Percentiles rank a stretch among this genome's conserved stretches.
Evolutionary conservation across 129 eudicot genomes (phyloP).

Genomic region (Deinandra increscens): DNA sequence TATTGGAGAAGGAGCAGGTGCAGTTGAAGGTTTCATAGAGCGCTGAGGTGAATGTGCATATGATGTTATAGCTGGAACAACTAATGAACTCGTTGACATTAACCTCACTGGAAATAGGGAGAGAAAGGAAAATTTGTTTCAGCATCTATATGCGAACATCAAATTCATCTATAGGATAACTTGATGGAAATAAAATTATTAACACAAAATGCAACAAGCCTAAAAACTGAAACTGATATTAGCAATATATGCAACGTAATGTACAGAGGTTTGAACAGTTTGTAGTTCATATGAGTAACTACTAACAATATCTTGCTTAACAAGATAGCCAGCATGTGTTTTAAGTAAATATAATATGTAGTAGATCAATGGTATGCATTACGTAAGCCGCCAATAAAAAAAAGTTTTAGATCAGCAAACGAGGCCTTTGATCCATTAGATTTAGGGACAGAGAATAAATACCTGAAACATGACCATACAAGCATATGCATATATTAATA

Average conservation of each 20-base stretch:
- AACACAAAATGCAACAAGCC: conserved; percentile 15
- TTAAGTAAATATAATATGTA: background rate
- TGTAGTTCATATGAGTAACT: background rate
- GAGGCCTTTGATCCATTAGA: conserved; percentile 10
- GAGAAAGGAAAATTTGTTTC: background rate
- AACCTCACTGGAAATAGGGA: conserved; percentile 46
- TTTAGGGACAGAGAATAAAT: conserved; percentile 10
- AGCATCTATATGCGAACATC: conserved; percentile 6
- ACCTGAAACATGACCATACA: conserved; percentile 4
- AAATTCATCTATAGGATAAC: conserved; percentile 3
- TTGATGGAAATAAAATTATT: background rate
- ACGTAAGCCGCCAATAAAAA: background rate
- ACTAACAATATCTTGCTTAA: background rate
- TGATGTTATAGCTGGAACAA: conserved; percentile 41
- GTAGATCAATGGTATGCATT: background rate
- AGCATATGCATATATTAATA: background rate
- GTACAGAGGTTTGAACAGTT: background rate
- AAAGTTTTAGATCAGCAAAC: conserved; percentile 16
- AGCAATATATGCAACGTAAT: background rate
- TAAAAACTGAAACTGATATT: conserved; percentile 5
- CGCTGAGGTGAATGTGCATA: conserved; percentile 35
- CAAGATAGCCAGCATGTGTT: conserved; percentile 6
- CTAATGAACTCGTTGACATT: conserved; percentile 38
- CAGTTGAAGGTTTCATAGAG: conserved; percentile 31
- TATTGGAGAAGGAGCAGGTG: conserved; percentile 60